These are phyloP conservation scores for Leccinum disarticulatum DNA, from an alignment of 768 basidiomycete genomes.

Conservation along the genomic window DNA sequence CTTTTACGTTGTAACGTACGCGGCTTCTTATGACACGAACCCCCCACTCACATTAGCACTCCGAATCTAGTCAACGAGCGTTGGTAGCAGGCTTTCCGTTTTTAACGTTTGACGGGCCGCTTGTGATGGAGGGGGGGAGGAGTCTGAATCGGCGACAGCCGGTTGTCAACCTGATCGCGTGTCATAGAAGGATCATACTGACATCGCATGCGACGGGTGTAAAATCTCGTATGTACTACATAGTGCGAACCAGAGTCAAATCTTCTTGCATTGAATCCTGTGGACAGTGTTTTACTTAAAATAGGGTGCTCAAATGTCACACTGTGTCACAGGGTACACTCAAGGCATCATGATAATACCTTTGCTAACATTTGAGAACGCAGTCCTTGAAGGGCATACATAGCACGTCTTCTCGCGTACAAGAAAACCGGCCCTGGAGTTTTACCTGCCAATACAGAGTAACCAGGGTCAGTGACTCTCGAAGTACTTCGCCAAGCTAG, in stretches of 20 bases:
- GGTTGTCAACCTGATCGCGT: constrained; percentile 9
- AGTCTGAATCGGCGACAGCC: not conserved
- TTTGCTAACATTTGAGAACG: not conserved
- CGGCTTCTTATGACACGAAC: not conserved
- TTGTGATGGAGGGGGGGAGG: not conserved
- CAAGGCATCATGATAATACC: not conserved
- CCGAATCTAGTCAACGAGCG: not conserved
- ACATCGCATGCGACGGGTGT: not conserved
- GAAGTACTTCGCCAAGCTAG: not conserved
- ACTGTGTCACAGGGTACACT: not conserved
- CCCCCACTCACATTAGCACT: constrained; percentile 4
- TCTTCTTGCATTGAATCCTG: not conserved
- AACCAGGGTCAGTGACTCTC: not conserved
- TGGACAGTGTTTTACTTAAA: not conserved
- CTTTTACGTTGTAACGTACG: constrained; percentile 5
- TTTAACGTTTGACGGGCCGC: constrained; percentile 6
- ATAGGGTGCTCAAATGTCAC: not conserved
- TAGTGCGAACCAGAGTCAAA: not conserved
- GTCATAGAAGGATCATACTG: not conserved
- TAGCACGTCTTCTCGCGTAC: not conserved
- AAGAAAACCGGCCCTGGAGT: not conserved
- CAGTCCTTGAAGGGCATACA: not conserved
- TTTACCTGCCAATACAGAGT: not conserved
- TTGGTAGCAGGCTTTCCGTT: not conserved
- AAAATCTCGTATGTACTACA: not conserved